Percentiles rank a stretch among this genome's conserved stretches.
Evolutionary conservation across 1,139 yeast genomes (phyloP).

Genomic region (Saccharomyces hybrid): DNA sequence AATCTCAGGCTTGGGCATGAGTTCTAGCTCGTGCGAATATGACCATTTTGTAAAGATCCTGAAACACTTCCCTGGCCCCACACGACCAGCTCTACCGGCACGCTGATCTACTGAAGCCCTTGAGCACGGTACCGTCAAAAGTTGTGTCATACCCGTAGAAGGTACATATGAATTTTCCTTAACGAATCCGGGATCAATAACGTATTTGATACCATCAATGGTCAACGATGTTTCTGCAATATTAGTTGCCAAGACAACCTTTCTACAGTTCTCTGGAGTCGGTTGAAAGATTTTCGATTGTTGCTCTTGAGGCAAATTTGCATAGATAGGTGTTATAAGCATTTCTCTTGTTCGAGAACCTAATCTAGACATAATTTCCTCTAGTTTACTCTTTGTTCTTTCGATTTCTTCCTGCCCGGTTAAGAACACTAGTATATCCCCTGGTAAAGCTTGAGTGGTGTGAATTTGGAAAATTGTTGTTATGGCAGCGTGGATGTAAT

Average conservation of each 20-base stretch:
- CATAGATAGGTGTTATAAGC: constrained; percentile 78
- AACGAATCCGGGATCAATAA: constrained; percentile 88
- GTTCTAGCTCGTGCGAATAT: constrained; percentile 65
- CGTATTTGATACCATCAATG: constrained; percentile 82
- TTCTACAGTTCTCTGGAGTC: constrained; percentile 69
- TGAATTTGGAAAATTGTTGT: constrained; percentile 78
- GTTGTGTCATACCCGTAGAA: constrained; percentile 78
- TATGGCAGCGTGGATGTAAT: constrained; percentile 80
- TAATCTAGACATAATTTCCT: constrained; percentile 55
- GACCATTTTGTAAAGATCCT: constrained; percentile 85
- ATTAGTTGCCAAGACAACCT: constrained; percentile 88
- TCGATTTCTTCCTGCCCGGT: constrained; percentile 97
- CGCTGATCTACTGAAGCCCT: constrained; percentile 94
- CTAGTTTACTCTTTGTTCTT: constrained; percentile 60
- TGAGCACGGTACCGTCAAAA: constrained; percentile 81
- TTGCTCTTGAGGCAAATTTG: constrained; percentile 77
- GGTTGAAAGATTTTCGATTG: constrained; percentile 78
- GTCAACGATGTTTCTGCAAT: constrained; percentile 96
- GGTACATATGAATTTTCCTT: constrained; percentile 82
- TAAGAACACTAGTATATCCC: constrained; percentile 84
- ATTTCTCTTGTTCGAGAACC: constrained; percentile 58
- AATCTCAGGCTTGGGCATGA: constrained; percentile 83
- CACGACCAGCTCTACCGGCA: constrained; percentile 97
- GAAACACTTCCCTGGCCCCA: constrained; percentile 92
- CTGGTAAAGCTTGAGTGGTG: constrained; percentile 56